A percentile compares a stretch with the other conserved stretches of the same genome.
Evolutionary conservation across 176 grass and related monocot species (phyloP).

Genomic region (Carex parvula): DNA sequence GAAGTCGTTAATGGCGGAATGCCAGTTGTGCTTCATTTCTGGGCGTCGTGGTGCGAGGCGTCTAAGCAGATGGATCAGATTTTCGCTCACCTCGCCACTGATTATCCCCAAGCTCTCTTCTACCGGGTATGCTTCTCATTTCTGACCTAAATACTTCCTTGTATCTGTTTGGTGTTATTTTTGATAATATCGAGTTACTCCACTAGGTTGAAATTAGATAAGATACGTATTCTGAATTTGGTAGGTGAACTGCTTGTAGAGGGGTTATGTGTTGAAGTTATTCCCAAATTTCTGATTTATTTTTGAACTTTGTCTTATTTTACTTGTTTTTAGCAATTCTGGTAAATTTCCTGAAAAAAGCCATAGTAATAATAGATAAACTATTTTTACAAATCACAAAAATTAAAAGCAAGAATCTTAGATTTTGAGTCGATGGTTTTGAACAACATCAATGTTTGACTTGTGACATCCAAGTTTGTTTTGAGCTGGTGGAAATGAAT

Average conservation of each 20-base stretch:
- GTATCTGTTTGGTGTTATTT: not conserved
- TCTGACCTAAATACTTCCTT: not conserved
- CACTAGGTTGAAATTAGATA: not conserved
- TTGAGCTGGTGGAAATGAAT: not conserved
- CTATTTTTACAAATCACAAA: not conserved
- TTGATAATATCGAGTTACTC: not conserved
- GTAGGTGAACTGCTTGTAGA: not conserved
- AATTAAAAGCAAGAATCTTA: not conserved
- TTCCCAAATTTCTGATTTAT: not conserved
- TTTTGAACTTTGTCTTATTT: not conserved
- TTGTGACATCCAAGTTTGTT: not conserved
- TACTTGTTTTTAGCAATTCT: slow-evolving; percentile 13
- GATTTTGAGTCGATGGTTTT: not conserved
- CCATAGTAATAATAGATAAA: not conserved
- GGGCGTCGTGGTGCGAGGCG: slow-evolving; percentile 91
- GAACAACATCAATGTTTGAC: not conserved
- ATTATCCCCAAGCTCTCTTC: slow-evolving; percentile 75
- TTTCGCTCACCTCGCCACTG: slow-evolving; percentile 83
- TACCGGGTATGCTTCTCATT: slow-evolving; percentile 39
- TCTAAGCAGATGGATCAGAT: slow-evolving; percentile 99
- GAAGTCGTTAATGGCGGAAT: slow-evolving; percentile 43
- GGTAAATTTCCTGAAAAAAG: not conserved
- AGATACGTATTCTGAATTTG: not conserved
- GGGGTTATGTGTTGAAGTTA: not conserved
- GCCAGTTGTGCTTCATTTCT: slow-evolving; percentile 76